phyloP scores from a whole-genome alignment of 139 green algal genomes.

The Mesostigma viride region DNA sequence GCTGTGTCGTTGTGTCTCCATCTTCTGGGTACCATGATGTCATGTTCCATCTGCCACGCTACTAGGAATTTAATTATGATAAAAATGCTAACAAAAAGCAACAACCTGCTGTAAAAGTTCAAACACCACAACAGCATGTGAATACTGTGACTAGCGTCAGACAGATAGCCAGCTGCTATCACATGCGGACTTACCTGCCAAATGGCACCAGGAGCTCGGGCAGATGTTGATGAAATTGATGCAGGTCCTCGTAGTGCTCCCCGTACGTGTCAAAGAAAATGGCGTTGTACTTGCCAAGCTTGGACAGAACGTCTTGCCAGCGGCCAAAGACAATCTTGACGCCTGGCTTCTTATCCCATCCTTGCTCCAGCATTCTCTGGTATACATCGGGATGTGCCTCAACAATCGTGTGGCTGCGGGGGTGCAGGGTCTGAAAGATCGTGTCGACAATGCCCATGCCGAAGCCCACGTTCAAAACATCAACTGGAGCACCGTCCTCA shows the following conservation, averaged over 20 bases:
- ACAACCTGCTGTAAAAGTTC: too few relatives aligned
- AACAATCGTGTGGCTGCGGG: constrained; percentile 77
- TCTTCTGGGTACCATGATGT: too few relatives aligned
- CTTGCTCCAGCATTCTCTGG: constrained; percentile 47
- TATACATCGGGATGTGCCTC: constrained; percentile 87
- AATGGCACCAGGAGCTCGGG: constrained; percentile 54
- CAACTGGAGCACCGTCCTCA: constrained; percentile 17
- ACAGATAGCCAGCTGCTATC: too few relatives aligned
- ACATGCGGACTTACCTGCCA: too few relatives aligned
- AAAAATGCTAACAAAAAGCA: too few relatives aligned
- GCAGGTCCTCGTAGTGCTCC: constrained; percentile 72
- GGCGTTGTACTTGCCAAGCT: constrained; percentile 29
- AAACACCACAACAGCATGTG: too few relatives aligned
- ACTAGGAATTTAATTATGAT: too few relatives aligned
- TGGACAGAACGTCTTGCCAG: constrained; percentile 66
- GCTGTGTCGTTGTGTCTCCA: too few relatives aligned
- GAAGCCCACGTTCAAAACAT: constrained; percentile 94
- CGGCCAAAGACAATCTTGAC: constrained; percentile 72
- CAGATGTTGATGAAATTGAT: constrained; percentile 53
- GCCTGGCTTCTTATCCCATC: constrained; percentile 62
- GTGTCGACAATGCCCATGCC: constrained; percentile 83
- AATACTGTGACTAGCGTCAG: too few relatives aligned
- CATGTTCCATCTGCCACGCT: too few relatives aligned
- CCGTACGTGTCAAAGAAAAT: constrained; percentile 96
- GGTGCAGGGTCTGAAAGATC: constrained; percentile 20